Evolutionary conservation across 2,329 filamentous ascomycete species (phyloP), one percentile per base, ranked within the genome.

Genomic region (Knufia petricola): DNA sequence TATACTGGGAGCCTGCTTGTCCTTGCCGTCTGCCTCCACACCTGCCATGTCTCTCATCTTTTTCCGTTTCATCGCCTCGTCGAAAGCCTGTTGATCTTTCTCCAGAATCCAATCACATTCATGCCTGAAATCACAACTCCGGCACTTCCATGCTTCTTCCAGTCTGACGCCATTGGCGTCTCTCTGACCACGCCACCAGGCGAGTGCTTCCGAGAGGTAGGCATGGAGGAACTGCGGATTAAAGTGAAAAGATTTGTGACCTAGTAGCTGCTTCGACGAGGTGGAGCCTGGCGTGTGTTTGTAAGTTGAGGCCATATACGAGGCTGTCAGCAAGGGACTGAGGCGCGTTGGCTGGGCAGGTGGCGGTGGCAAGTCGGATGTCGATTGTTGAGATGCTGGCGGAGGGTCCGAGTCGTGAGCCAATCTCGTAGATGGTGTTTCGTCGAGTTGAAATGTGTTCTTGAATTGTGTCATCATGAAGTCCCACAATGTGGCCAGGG

Each of bases 121-220:
- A 2, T 86, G 81, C 0, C 75, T 78, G 64, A 95, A 95, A 56
- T 94, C 87, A 61, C 90, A 96, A 20, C 75, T 79, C 17, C 79
- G 71, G 63, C 90, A 96, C 64, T 95, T 96, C 69, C 84, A 94
- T 0, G 87, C 85, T 58, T 95, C 89, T 59, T 89, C 82, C 4
- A 94, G 75, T 4, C 78, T 74, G 2, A 95, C 89, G 0, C 90
- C 90, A 6, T 74, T 73, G 0, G 88, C 79, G 43, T 76, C 68
- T 13, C 89, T 71, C 58, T 84, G 72, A 1, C 89, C 90, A 26
- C 77, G 79, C 90, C 90, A 96, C 87, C 87, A 95, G n/a, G 73
- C 64, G 76, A 95, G 79, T 54, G 85, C 82, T 2, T 78, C 73
- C 0, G 67, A 61, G 2, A 95, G 63, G 61, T 94, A 94, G 1